Evolutionary conservation across 768 basidiomycete genomes (phyloP).

Genomic region (Boletus sensibilis): DNA sequence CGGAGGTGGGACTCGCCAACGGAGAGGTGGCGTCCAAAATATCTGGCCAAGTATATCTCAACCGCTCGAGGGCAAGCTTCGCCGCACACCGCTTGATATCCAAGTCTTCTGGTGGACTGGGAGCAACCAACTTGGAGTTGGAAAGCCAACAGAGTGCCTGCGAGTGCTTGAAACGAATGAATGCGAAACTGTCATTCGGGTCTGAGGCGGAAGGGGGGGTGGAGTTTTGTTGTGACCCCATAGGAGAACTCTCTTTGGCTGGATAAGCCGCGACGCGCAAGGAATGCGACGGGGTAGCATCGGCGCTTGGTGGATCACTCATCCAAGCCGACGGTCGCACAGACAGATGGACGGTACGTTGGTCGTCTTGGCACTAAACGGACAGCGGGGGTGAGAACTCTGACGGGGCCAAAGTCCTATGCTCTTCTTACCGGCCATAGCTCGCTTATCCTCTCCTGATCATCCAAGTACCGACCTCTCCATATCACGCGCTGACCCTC

Average conservation of each 20-base stretch:
- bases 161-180: conserved; percentile 24
- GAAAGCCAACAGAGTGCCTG: conserved; percentile 29
- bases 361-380: conserved; percentile 52
- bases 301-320: conserved; percentile 44
- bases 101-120: conserved; percentile 12
- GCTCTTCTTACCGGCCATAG: conserved; percentile 63
- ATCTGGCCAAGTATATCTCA: conserved; percentile 44
- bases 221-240: background rate
- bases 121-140: conserved; percentile 16
- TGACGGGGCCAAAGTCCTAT: background rate
- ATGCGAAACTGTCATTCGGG: conserved; percentile 11
- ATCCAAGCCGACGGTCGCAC: conserved; percentile 82
- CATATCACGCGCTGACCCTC: conserved; percentile 79
- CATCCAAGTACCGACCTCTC: conserved; percentile 64
- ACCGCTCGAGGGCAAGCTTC: conserved; percentile 29
- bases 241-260: background rate
- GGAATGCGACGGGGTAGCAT: conserved; percentile 13
- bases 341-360: conserved; percentile 67
- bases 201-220: background rate
- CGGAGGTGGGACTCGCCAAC: conserved; percentile 6
- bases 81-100: conserved; percentile 20
- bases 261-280: background rate
- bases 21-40: conserved; percentile 41
- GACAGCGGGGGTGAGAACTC: conserved; percentile 4
- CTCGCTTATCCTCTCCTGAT: conserved; percentile 62